A percentile compares a stretch with the other conserved stretches of the same genome.
Conservation (phyloP, 257 asterid genomes). For the Misopates orontium region DNA sequence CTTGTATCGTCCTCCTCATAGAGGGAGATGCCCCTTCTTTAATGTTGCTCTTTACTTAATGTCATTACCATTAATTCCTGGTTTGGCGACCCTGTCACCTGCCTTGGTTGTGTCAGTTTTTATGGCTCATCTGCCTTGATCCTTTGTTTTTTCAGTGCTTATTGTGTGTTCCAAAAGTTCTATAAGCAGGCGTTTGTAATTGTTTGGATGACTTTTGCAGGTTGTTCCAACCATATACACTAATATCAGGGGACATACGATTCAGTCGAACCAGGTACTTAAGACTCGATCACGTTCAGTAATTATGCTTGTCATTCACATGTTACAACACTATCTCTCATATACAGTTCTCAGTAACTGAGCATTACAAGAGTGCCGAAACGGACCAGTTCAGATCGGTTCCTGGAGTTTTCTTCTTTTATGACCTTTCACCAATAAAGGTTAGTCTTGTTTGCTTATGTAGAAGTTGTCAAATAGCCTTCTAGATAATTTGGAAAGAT, state of each 20-base stretch:
- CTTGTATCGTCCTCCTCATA: too few species aligned
- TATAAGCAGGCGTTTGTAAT: conserved; percentile 16
- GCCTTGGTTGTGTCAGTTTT: too few species aligned
- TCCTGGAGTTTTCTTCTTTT: conserved; percentile 93
- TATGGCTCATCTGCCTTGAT: too few species aligned
- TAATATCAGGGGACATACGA: conserved; percentile 65
- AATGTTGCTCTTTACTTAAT: too few species aligned
- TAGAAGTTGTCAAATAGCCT: conserved; percentile 13
- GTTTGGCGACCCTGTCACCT: neutral
- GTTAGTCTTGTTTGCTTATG: conserved; percentile 39
- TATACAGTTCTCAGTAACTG: conserved; percentile 94
- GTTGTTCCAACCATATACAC: conserved; percentile 93
- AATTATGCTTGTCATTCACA: neutral
- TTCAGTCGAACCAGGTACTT: conserved; percentile 89
- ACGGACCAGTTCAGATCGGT: conserved; percentile 53
- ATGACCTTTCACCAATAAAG: conserved; percentile 96
- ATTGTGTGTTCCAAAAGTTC: neutral
- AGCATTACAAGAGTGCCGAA: conserved; percentile 75
- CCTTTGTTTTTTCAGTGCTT: too few species aligned
- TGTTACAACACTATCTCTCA: conserved; percentile 15
- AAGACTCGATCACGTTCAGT: neutral
- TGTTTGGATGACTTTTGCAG: conserved; percentile 50
- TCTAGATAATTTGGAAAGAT: neutral
- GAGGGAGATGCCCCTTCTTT: too few species aligned
- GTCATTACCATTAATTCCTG: neutral